Base-by-base conservation (phyloP, 306 rosid species). In the Malus fusca region DNA sequence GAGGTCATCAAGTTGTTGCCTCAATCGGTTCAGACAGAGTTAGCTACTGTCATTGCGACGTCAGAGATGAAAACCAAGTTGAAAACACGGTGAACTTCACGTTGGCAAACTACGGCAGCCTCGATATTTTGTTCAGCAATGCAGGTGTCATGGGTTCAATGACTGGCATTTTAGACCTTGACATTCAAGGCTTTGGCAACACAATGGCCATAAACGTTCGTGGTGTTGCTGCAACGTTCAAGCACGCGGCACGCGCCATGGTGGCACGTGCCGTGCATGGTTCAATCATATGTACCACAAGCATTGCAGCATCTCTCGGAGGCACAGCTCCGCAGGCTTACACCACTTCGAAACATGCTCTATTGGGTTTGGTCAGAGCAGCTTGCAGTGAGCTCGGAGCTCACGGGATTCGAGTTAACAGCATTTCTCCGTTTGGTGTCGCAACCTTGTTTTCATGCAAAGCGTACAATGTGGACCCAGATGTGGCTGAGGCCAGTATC, bases 321-420 rank as follows among this genome's bases (percentile, higher is more conserved):
- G 97, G 98, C 33, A 69, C 85, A 0, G 97, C 89, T 14, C 97
- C 98, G 14, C 75, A 74, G 35, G 90, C 76, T 19, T 95, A 95
- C 52, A 85, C 97, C 1, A 37, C 80, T 25, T 84, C 98, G 1
- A 95, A 92, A 69, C 93, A 89, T 43, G 97, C 93, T 15, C 82
- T 95, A 12, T 2, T 89, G 12, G 98, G 98, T 10, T 61, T 95
- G 33, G 93, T 92, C 18, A 78, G 77, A 23, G 76, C 90, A 4
- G 92, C 96, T 1, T 88, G 98, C 25, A 72, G 91, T 30, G 98
- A 95, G 79, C 88, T 95, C 23, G 97, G 98, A 13, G 89, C 53
- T 2, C 68, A 84, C 61, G 97, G 98, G 66, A 95, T 95, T 21
- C 75, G 98, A 71, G 98, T 95, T 17, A 95, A 95, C 35, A 58